A percentile compares a stretch with the other conserved stretches of the same genome.
These are phyloP conservation scores for Pilaira anomala DNA, from an alignment of 192 early-diverging fungal species.

Conservation along the genomic window DNA sequence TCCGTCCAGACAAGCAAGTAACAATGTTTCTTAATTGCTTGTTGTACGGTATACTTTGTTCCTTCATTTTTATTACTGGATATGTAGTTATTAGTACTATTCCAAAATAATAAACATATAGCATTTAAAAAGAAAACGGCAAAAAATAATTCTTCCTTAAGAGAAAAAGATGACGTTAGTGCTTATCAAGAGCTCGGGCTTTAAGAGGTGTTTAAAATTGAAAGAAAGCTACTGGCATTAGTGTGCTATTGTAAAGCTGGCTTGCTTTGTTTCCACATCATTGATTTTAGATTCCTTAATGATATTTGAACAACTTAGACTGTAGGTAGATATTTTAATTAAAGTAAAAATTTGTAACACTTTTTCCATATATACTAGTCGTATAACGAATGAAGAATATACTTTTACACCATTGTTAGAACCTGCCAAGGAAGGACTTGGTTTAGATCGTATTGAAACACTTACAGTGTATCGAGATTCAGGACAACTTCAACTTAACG, in stretches of 20 bases:
- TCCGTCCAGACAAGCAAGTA: neutral
- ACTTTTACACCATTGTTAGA: conserved; percentile 18
- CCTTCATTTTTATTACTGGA: neutral
- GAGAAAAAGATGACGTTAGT: too few relatives aligned
- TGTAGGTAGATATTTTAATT: conserved; percentile 2
- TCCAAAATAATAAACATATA: too few relatives aligned
- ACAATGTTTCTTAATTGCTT: neutral
- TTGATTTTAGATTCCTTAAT: too few relatives aligned
- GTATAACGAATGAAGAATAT: conserved; percentile 14
- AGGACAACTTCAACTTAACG: conserved; percentile 19
- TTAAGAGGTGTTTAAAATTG: too few relatives aligned
- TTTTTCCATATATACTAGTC: conserved; percentile 6
- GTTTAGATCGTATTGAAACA: conserved; percentile 8
- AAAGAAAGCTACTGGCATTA: too few relatives aligned
- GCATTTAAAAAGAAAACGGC: too few relatives aligned
- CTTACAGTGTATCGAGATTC: conserved; percentile 20
- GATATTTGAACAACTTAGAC: conserved; percentile 6
- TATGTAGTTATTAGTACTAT: too few relatives aligned
- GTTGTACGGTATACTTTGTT: neutral
- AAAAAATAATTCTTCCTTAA: too few relatives aligned
- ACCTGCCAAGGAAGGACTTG: conserved; percentile 7
- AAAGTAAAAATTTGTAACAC: too few relatives aligned
- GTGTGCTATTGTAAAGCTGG: too few relatives aligned
- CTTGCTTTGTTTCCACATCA: too few relatives aligned
- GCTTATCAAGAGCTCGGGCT: too few relatives aligned